Percentiles rank a stretch among this genome's conserved stretches.
Conservation (phyloP, 192 early-diverging fungal genomes). For the Dimargaris cristalligena region DNA sequence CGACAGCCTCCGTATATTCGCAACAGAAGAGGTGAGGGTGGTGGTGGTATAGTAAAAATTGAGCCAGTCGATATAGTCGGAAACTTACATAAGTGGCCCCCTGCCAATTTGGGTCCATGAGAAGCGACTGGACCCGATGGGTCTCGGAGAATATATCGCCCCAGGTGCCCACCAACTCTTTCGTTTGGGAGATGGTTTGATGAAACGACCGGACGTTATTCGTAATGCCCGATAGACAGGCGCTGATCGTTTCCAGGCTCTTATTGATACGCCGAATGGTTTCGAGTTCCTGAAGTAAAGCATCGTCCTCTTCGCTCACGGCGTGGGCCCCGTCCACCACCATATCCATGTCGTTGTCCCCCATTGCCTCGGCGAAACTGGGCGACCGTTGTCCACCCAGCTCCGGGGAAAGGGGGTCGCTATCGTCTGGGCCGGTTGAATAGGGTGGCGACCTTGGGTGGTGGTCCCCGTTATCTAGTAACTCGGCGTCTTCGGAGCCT, state of each 20-base stretch:
- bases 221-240: background rate
- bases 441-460: too few relatives aligned
- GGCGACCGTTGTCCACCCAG: too few relatives aligned
- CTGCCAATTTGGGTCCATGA: background rate
- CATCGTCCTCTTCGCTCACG: background rate
- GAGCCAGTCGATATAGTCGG: background rate
- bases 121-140: background rate
- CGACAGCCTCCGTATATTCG: too few relatives aligned
- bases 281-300: background rate
- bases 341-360: too few relatives aligned
- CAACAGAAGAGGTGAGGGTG: too few relatives aligned
- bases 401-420: too few relatives aligned
- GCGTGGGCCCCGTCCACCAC: too few relatives aligned
- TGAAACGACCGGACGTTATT: background rate
- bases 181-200: constrained; percentile 1
- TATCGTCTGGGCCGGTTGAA: too few relatives aligned
- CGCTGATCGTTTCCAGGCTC: background rate
- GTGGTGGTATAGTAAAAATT: background rate
- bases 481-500: too few relatives aligned
- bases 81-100: background rate
- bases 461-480: too few relatives aligned
- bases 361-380: too few relatives aligned
- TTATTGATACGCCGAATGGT: background rate
- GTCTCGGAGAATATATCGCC: constrained; percentile 5
- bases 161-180: background rate